Base-by-base conservation (phyloP, 148 eudicot species). In the Rheum nobile region DNA sequence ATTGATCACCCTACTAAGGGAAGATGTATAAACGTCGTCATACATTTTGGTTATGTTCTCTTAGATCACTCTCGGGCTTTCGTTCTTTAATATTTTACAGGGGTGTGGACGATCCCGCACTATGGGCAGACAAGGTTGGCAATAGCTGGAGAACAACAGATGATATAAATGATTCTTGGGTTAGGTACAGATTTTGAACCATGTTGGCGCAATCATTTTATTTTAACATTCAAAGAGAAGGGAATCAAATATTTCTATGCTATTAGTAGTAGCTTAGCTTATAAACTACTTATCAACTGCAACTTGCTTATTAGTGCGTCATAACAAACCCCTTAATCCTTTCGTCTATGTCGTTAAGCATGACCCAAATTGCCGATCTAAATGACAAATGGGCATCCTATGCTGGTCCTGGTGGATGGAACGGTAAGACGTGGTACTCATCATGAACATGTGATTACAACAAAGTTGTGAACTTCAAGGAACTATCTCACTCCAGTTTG, bases 61-160 rank as follows among this genome's bases (percentile, higher is more conserved):
- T 43, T 16, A 21, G n/a, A 71, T 47, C 14, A 57, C 10, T 34
- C 13, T 70, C 31, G 19, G 72, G 17, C 50, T 71, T 71, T 21
- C 29, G 1, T 32, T 43, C 6, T 71, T 68, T 37, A 38, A 2
- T 41, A 16, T 8, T 65, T 65, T 32, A 34, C 46, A 75, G 77
- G 72, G 77, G 77, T 13, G 77, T 35, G n/a, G 43, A 55, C 29
- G 50, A 29, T 31, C 77, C 77, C 4, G 77, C 77, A 38, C 44
- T 75, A 34, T 75, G 77, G 77, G 77, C 55, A 29, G 35, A 31
- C 19, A 44, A 39, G 16, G 54, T 63, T n/a, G 77, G 72, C 35
- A 75, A 75, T 44, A 75, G 77, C 67, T 75, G 77, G 77, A 75
- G 77, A 44, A 75, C 77, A 63, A 75, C 77, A 26, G 77, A 44